These are phyloP conservation scores for Lotmaria passim DNA, from an alignment of 208 protist genomes.

Conservation along the genomic window DNA sequence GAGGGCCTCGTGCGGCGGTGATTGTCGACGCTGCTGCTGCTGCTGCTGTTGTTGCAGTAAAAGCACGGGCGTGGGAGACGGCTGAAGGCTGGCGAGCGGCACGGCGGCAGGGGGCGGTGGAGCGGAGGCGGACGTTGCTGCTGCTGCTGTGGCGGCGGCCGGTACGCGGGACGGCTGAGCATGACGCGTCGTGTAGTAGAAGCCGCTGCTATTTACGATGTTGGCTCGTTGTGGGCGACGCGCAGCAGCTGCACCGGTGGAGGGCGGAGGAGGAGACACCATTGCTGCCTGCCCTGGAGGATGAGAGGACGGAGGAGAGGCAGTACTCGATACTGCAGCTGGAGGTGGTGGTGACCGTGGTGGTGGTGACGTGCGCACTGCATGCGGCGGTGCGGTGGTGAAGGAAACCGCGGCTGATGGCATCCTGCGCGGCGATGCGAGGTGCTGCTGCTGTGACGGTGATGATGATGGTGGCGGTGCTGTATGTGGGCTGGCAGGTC, in stretches of 20 bases:
- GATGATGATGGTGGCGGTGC: background rate
- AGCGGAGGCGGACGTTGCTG: background rate
- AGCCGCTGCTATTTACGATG: conserved; percentile 27
- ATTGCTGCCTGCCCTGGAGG: background rate
- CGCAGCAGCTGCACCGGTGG: background rate
- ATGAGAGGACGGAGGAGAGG: background rate
- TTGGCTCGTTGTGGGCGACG: background rate
- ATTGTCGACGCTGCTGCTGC: background rate
- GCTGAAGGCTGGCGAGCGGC: background rate
- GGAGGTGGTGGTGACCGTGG: too few species aligned
- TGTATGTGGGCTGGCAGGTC: background rate
- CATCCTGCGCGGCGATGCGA: too few species aligned
- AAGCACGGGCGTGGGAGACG: background rate
- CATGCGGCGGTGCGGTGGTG: too few species aligned
- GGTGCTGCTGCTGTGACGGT: background rate
- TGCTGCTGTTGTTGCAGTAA: conserved; percentile 8
- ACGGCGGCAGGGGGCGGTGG: background rate
- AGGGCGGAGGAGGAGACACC: background rate
- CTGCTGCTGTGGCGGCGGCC: background rate
- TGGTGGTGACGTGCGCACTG: too few species aligned
- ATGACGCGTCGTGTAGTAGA: conserved; percentile 15
- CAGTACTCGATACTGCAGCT: too few species aligned
- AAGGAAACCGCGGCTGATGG: too few species aligned
- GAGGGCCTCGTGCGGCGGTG: background rate
- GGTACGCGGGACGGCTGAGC: background rate